phyloP scores from a whole-genome alignment of 495 filamentous ascomycete species.

The Cudoniella acicularis region DNA sequence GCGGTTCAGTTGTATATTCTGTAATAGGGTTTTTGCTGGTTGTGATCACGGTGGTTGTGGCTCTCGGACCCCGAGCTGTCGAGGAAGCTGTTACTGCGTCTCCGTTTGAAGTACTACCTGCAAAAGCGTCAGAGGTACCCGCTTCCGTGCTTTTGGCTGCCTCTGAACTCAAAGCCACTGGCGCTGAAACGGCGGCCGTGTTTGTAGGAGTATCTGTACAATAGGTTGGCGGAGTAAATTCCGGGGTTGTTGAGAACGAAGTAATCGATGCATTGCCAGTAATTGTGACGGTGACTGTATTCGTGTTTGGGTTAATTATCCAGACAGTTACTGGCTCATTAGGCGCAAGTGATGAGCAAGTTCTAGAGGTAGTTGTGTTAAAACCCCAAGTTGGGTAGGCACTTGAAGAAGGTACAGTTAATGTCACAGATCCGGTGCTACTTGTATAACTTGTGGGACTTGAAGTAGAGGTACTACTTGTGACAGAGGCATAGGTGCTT shows the following conservation, averaged over 20 bases:
- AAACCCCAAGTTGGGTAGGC: not conserved
- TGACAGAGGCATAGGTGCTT: not conserved
- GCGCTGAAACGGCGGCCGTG: not conserved
- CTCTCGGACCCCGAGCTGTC: not conserved
- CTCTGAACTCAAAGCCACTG: not conserved
- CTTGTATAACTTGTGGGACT: not conserved
- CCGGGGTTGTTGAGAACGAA: not conserved
- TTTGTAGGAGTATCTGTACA: not conserved
- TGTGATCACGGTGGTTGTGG: constrained; percentile 12
- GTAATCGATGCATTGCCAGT: not conserved
- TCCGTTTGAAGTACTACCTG: no score
- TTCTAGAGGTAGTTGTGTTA: not conserved
- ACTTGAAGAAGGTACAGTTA: no score
- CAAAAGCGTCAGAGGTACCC: not conserved
- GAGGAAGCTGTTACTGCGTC: no score
- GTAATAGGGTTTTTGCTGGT: constrained; percentile 19
- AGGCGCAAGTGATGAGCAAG: not conserved
- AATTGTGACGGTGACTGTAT: constrained; percentile 13
- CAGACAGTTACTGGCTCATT: constrained; percentile 11
- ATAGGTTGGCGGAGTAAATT: constrained; percentile 18
- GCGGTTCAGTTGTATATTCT: constrained; percentile 1
- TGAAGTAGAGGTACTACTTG: not conserved
- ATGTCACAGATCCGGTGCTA: no score
- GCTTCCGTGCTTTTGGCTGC: not conserved
- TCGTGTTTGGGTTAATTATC: constrained; percentile 16